These are phyloP conservation scores for Magnolia changhungtana DNA, from an alignment of 164 flowering plant genomes.

Conservation along the genomic window DNA sequence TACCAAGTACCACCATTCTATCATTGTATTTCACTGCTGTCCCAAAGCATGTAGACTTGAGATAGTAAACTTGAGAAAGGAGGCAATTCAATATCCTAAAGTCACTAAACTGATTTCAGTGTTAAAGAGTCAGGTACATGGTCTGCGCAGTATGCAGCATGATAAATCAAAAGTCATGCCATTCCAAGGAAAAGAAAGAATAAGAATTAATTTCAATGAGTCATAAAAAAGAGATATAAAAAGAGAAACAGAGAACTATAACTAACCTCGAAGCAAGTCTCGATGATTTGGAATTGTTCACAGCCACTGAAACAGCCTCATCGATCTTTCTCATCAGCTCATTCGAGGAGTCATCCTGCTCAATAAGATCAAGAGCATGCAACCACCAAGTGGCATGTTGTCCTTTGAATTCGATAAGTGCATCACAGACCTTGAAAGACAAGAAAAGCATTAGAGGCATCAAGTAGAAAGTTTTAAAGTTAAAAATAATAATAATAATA, in stretches of 20 bases:
- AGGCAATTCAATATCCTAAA: too few relatives aligned
- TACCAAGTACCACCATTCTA: too few relatives aligned
- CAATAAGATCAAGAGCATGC: conserved; percentile 60
- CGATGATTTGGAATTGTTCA: conserved; percentile 43
- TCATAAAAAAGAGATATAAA: too few relatives aligned
- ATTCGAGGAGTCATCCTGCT: conserved; percentile 45
- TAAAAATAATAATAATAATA: neutral
- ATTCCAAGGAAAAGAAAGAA: too few relatives aligned
- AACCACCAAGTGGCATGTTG: conserved; percentile 71
- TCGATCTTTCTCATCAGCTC: conserved; percentile 63
- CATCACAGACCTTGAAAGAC: conserved; percentile 54
- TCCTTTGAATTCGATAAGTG: conserved; percentile 31
- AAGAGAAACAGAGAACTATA: neutral
- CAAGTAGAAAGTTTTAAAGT: neutral
- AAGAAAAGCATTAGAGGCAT: conserved; percentile 1
- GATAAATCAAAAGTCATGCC: too few relatives aligned
- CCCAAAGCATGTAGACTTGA: too few relatives aligned
- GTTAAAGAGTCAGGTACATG: too few relatives aligned
- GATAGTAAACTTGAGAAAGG: too few relatives aligned
- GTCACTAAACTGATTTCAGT: too few relatives aligned
- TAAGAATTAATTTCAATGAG: too few relatives aligned
- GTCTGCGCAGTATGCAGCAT: too few relatives aligned
- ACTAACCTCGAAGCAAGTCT: conserved; percentile 57
- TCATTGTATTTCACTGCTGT: too few relatives aligned
- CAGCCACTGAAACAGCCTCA: conserved; percentile 57